A percentile compares a stretch with the other conserved stretches of the same genome.
phyloP scores from a whole-genome alignment of 176 grass and related monocot genomes.

The Eragrostis nindensis region DNA sequence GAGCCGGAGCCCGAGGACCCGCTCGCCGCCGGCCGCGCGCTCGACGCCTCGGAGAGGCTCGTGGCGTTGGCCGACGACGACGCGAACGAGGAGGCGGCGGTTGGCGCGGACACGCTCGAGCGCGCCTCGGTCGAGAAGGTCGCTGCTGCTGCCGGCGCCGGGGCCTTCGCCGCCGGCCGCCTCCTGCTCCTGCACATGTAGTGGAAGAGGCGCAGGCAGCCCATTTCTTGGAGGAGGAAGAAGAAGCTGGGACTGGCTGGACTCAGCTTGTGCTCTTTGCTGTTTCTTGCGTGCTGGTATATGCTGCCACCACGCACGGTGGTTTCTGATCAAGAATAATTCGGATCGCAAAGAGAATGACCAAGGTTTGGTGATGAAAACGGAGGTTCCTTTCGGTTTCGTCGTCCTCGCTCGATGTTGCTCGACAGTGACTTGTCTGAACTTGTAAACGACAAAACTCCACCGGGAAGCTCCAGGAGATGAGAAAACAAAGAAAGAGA shows the following conservation, averaged over 20 bases:
- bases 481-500: background rate
- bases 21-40: conserved; percentile 43
- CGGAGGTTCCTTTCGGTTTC: background rate
- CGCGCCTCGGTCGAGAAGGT: background rate
- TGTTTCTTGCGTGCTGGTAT: conserved; percentile 4
- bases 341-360: background rate
- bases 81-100: background rate
- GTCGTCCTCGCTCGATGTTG: conserved; percentile 1
- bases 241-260: background rate
- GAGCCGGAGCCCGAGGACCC: conserved; percentile 40
- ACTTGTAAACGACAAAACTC: background rate
- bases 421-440: conserved; percentile 32
- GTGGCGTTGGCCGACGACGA: conserved; percentile 28
- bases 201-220: conserved; percentile 37
- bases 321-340: conserved; percentile 3
- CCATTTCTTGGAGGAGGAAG: conserved; percentile 43
- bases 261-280: background rate
- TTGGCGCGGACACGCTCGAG: background rate
- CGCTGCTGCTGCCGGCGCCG: background rate
- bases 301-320: background rate
- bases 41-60: conserved; percentile 33
- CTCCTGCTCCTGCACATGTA: conserved; percentile 11
- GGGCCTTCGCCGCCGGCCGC: background rate
- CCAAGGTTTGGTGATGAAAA: conserved; percentile 16
- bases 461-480: background rate